These are phyloP conservation scores for Teratosphaeria destructans DNA, from an alignment of 2,329 filamentous ascomycete species.

Conservation along the genomic window DNA sequence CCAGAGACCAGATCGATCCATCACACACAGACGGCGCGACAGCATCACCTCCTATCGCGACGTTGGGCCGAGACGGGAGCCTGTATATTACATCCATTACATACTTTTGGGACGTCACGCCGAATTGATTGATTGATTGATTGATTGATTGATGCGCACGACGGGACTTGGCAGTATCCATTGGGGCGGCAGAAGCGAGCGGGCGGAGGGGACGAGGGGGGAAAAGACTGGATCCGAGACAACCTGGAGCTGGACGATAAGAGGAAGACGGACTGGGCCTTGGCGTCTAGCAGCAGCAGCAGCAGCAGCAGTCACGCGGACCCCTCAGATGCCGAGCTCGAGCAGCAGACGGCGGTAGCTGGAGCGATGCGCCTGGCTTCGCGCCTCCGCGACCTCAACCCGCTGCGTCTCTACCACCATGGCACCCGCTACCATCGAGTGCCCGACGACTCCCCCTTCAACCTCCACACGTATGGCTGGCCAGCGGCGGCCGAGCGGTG, in stretches of 20 bases:
- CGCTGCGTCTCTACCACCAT: constrained; percentile 34
- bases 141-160: not conserved
- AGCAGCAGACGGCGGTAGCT: not conserved
- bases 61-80: not conserved
- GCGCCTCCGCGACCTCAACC: constrained; percentile 32
- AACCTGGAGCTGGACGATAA: not conserved
- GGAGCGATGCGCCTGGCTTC: constrained; percentile 1
- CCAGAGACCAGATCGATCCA: no score
- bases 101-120: not conserved
- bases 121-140: not conserved
- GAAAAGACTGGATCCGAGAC: not conserved
- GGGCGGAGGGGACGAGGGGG: not conserved
- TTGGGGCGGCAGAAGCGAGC: not conserved
- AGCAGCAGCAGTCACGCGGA: not conserved
- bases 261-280: not conserved
- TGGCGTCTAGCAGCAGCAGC: not conserved
- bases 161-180: not conserved
- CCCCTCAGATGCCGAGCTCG: not conserved
- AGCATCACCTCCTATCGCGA: no score
- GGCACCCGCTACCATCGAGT: constrained; percentile 37
- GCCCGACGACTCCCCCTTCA: constrained; percentile 15
- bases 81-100: no score
- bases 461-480: constrained; percentile 28
- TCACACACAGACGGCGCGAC: no score
- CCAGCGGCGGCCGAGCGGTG: constrained; percentile 24